Evolutionary conservation across 371 early-diverging fungal genomes (phyloP), one percentile per base, ranked within the genome.

Genomic region (Mucor piriformis): DNA sequence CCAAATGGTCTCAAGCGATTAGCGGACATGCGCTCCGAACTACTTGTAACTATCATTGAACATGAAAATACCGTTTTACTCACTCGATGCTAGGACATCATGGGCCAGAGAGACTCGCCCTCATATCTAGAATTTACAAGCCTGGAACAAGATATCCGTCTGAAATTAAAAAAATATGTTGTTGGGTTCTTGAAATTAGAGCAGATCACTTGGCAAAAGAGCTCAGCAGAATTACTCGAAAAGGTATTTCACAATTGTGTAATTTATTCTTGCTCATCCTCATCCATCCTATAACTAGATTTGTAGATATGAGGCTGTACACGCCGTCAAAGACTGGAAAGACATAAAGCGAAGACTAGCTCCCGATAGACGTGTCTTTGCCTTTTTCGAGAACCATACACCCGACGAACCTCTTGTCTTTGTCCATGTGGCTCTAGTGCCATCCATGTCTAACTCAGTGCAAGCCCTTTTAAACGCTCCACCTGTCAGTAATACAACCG

Each of bases 261-360:
- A n/a, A n/a, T n/a, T n/a, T n/a, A n/a, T n/a, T n/a, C n/a, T n/a
- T n/a, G 29, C 29, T 29, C 5, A 29, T 7, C 18, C 18, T n/a
- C 4, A 20, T 42, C 7, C 18, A 42, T n/a, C 38, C 12, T 38
- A 37, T 8, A 40, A 40, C 15, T 23, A 89, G 88, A 77, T 92
- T 27, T 84, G 82, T 12, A 64, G 81, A 46, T 91, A 94, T 67
- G 95, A 95, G 67, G 88, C 90, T 0, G 94, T 95, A 1, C 95
- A 95, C 67, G 82, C 88, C 13, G 85, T 95, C 25, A 73, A 77
- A 54, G 83, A 86, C 12, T 88, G 90, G 84, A 70, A 83, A 32
- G 90, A 89, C 47, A 66, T 95, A 62, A 92, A 93, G 65, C 87
- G 75, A 67, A 84, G 93, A 1, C 82, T 93, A 8, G 91, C 88